Evolutionary conservation across 2,329 filamentous ascomycete species (phyloP), one percentile per base, ranked within the genome.

Genomic region (Diaporthe longicolla): DNA sequence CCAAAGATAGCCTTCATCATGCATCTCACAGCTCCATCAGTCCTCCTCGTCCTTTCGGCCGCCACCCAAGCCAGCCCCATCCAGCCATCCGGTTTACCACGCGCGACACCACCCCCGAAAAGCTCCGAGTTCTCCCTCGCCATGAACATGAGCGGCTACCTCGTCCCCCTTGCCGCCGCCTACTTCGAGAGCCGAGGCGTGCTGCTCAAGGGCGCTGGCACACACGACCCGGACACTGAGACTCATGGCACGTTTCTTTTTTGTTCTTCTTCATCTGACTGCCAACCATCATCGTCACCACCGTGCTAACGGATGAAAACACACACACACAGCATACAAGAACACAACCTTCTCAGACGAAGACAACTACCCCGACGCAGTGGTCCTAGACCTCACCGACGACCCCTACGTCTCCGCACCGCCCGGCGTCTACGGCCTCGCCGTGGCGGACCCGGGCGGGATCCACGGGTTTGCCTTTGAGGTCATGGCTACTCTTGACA

Each of bases 351-450:
- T 13, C 17, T 6, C n/a, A 0, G 32, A 54, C 26, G 24, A 24
- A 7, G 45, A 63, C 13, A 8, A 6, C 6, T 71, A 32, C 43
- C 32, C 37, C 24, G 69, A 72, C 26, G 52, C 74, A 8, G 35
- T 75, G 19, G 7, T 71, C 52, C 43, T 75, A 17, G 54, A 75
- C 19, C 74, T 75, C 35, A 65, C 66, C 21, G 8, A 70, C 24
- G 61, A 52, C 26, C 17, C 71, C n/a, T 26, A 19, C 11, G 43
- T 32, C 21, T 1, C 59, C 17, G 71, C 26, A 3, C n/a, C 59
- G 9, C 65, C 66, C 2, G 74, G 71, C 10, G 10, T 37, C 0
- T 71, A 75, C 29, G 74, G 71, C 40, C n/a, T 75, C 35, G 11
- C 24, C 32, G 59, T 69, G 11, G 9, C 57, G 2, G 63, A 71